phyloP scores from a whole-genome alignment of 192 early-diverging fungal genomes.

The Backusella parvicylindrica region DNA sequence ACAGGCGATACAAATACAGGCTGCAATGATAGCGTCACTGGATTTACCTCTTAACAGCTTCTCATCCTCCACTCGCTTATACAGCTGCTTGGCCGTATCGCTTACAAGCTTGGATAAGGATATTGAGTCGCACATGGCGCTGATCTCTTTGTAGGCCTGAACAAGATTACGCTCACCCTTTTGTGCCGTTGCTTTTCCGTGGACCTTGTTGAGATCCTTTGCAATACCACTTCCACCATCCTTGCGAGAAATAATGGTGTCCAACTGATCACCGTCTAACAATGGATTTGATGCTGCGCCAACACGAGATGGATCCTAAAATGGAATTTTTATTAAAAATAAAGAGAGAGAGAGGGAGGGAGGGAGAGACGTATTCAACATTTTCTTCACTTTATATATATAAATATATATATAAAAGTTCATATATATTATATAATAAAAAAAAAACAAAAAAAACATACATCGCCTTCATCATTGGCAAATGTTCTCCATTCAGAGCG shows the following conservation, averaged over 20 bases:
- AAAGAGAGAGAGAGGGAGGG: background rate
- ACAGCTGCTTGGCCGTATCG: slow-evolving; percentile 85
- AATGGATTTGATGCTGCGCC: slow-evolving; percentile 79
- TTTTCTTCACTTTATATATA: no score
- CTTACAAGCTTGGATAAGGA: slow-evolving; percentile 68
- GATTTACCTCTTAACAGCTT: slow-evolving; percentile 80
- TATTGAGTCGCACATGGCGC: slow-evolving; percentile 78
- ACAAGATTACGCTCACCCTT: slow-evolving; percentile 74
- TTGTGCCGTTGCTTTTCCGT: slow-evolving; percentile 65
- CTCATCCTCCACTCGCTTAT: slow-evolving; percentile 79
- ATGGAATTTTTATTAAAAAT: background rate
- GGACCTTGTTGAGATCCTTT: slow-evolving; percentile 68
- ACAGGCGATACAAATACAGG: slow-evolving; percentile 94
- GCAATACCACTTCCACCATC: slow-evolving; percentile 76
- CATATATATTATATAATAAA: background rate
- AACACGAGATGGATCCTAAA: slow-evolving; percentile 79
- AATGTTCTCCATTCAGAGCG: slow-evolving; percentile 98
- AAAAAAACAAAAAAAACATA: slow-evolving; percentile 10
- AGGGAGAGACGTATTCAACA: no score
- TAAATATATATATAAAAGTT: background rate
- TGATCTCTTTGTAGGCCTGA: slow-evolving; percentile 75
- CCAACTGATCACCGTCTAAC: slow-evolving; percentile 75
- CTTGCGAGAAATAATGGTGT: slow-evolving; percentile 75
- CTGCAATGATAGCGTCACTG: slow-evolving; percentile 81
- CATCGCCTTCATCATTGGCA: slow-evolving; percentile 83